A percentile compares a stretch with the other conserved stretches of the same genome.
These are phyloP conservation scores for Lanmaoa pseudosensibilis DNA, from an alignment of 768 basidiomycete species.

Conservation along the genomic window DNA sequence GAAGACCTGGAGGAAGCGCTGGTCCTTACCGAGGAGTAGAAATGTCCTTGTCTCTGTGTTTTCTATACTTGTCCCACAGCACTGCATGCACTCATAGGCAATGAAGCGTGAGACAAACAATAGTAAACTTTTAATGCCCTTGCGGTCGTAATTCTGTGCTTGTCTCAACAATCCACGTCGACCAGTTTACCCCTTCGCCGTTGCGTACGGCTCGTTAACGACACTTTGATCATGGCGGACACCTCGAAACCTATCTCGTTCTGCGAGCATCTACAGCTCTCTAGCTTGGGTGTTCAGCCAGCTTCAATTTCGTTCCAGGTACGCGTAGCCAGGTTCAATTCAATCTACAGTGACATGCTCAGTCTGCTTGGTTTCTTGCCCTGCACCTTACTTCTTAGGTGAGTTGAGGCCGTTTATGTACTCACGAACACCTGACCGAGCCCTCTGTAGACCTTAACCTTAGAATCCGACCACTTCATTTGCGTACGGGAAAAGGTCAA, in stretches of 20 bases:
- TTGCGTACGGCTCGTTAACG: slow-evolving; percentile 17
- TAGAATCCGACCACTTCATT: slow-evolving; percentile 98
- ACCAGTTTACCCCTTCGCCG: slow-evolving; percentile 16
- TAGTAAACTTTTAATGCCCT: slow-evolving; percentile 29
- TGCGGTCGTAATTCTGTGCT: slow-evolving; percentile 6
- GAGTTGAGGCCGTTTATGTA: slow-evolving; percentile 5
- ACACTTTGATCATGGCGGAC: slow-evolving; percentile 30
- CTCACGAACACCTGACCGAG: background rate
- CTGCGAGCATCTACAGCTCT: slow-evolving; percentile 91
- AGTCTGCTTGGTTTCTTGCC: slow-evolving; percentile 7
- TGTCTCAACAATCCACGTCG: slow-evolving; percentile 27
- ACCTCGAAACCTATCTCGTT: slow-evolving; percentile 76
- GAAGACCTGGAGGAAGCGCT: slow-evolving; percentile 75
- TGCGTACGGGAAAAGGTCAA: slow-evolving; percentile 95
- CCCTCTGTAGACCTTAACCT: slow-evolving; percentile 72
- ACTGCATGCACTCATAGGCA: background rate
- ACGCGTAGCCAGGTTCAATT: slow-evolving; percentile 37
- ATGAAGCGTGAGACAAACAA: slow-evolving; percentile 32
- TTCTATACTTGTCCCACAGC: background rate
- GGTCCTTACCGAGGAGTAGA: slow-evolving; percentile 60
- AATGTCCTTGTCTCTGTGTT: background rate
- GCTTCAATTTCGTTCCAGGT: slow-evolving; percentile 97
- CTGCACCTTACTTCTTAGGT: slow-evolving; percentile 17
- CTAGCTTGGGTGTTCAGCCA: slow-evolving; percentile 93
- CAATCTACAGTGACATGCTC: slow-evolving; percentile 14